Conservation (phyloP, 1,139 yeast species). For the Protomyces inundatus region DNA sequence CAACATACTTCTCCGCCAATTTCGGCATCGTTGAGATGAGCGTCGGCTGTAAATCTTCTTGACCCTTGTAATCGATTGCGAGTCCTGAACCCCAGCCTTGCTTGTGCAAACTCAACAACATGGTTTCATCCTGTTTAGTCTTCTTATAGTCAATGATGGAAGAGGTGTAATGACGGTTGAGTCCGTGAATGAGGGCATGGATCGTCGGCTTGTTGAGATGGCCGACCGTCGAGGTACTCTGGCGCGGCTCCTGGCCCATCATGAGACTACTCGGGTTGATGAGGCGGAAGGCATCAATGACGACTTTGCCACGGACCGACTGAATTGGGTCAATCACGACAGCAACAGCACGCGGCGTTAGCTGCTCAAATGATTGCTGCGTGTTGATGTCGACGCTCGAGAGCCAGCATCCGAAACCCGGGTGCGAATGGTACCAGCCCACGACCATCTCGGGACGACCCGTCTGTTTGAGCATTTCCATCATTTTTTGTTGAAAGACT, state of each 20-base stretch:
- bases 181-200: conserved; percentile 93
- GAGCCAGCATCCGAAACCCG: conserved; percentile 99
- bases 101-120: conserved; percentile 91
- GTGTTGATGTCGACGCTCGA: conserved; percentile 96
- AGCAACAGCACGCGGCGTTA: conserved; percentile 91
- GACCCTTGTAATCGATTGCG: conserved; percentile 70
- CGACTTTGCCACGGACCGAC: conserved; percentile 97
- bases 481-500: conserved; percentile 97
- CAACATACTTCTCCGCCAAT: conserved; percentile 84
- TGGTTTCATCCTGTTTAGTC: conserved; percentile 85
- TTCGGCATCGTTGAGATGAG: conserved; percentile 77
- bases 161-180: conserved; percentile 94
- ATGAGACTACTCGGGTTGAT: conserved; percentile 82
- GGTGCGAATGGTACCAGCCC: conserved; percentile 99
- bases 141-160: conserved; percentile 91
- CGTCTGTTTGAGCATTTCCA: conserved; percentile 98
- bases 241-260: conserved; percentile 98
- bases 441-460: conserved; percentile 95
- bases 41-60: conserved; percentile 69
- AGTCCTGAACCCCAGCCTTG: conserved; percentile 95
- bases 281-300: conserved; percentile 94
- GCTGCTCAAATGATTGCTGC: conserved; percentile 93
- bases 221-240: conserved; percentile 92
- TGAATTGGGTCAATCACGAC: conserved; percentile 98
- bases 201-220: conserved; percentile 95